Conservation (phyloP, 2,329 filamentous ascomycete genomes). For the Thielaviopsis musarum region DNA sequence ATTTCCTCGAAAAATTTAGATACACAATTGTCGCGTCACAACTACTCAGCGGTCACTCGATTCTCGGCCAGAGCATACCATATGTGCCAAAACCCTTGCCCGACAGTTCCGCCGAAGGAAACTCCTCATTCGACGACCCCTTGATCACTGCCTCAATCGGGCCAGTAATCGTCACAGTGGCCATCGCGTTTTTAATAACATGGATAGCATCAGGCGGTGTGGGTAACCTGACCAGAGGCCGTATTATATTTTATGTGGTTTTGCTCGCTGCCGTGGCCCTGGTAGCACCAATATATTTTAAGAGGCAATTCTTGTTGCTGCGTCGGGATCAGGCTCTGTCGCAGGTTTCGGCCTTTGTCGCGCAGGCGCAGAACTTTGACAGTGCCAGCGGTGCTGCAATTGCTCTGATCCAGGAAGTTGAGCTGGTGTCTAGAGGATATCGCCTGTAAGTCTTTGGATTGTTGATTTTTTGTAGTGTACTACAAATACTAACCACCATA, state of each 20-base stretch:
- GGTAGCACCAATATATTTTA: slow-evolving; percentile 51
- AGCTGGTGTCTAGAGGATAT: slow-evolving; percentile 82
- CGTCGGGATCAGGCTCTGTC: slow-evolving; percentile 58
- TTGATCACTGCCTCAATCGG: slow-evolving; percentile 26
- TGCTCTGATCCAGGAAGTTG: slow-evolving; percentile 82
- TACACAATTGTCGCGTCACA: slow-evolving; percentile 89
- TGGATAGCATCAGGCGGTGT: slow-evolving; percentile 42
- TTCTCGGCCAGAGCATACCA: slow-evolving; percentile 19
- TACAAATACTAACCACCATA: slow-evolving; percentile 13
- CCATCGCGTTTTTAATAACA: slow-evolving; percentile 54
- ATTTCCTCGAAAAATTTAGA: slow-evolving; percentile 81
- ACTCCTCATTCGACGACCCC: slow-evolving; percentile 20
- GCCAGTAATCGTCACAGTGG: slow-evolving; percentile 46
- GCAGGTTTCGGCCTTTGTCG: slow-evolving; percentile 51
- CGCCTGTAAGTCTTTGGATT: slow-evolving; percentile 42
- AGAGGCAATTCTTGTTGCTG: slow-evolving; percentile 67
- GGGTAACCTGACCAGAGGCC: slow-evolving; percentile 35
- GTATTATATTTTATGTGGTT: slow-evolving; percentile 29
- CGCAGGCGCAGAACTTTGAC: slow-evolving; percentile 66
- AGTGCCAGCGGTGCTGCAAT: slow-evolving; percentile 58
- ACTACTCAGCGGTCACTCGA: slow-evolving; percentile 56
- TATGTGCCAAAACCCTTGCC: slow-evolving; percentile 2
- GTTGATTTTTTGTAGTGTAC: slow-evolving; percentile 7
- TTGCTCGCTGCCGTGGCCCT: slow-evolving; percentile 34
- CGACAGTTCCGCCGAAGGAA: not conserved